These are phyloP conservation scores for Vicia villosa DNA, from an alignment of 306 rosid species.

Conservation along the genomic window DNA sequence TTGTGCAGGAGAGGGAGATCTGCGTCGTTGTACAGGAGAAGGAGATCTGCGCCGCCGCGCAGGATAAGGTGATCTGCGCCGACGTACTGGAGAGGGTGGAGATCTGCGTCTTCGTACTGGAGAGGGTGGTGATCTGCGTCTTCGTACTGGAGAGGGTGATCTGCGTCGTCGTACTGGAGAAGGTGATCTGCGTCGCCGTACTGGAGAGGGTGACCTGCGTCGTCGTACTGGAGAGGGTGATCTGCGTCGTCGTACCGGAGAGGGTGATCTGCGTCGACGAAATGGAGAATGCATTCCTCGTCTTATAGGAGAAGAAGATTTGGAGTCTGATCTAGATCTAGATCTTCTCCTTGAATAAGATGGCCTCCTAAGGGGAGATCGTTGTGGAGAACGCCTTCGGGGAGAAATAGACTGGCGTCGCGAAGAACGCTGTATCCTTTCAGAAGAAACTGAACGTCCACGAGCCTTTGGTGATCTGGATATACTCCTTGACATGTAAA, in stretches of 20 bases:
- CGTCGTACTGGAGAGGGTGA: constrained; percentile 35
- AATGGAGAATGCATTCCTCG: constrained; percentile 62
- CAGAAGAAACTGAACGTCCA: constrained; percentile 57
- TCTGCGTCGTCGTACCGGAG: constrained; percentile 43
- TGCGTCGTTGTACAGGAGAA: not conserved
- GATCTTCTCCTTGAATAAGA: constrained; percentile 55
- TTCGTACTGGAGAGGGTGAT: constrained; percentile 45
- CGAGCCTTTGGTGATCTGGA: constrained; percentile 62
- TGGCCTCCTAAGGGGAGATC: constrained; percentile 46
- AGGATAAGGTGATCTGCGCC: constrained; percentile 47
- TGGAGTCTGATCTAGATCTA: constrained; percentile 51
- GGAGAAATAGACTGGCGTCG: constrained; percentile 51
- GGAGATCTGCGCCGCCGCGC: constrained; percentile 2
- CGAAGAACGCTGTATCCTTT: constrained; percentile 53
- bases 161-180: constrained; percentile 41
- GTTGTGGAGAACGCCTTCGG: constrained; percentile 53
- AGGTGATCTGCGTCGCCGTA: constrained; percentile 35
- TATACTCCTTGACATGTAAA: constrained; percentile 54
- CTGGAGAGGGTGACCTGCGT: constrained; percentile 45
- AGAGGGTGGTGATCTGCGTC: constrained; percentile 37
- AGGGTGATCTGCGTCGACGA: constrained; percentile 60
- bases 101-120: constrained; percentile 43
- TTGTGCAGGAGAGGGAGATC: constrained; percentile 44
- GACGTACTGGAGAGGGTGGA: constrained; percentile 49
- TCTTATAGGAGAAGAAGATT: constrained; percentile 56